phyloP scores from a whole-genome alignment of 192 early-diverging fungal genomes.

The Linnemannia exigua region DNA sequence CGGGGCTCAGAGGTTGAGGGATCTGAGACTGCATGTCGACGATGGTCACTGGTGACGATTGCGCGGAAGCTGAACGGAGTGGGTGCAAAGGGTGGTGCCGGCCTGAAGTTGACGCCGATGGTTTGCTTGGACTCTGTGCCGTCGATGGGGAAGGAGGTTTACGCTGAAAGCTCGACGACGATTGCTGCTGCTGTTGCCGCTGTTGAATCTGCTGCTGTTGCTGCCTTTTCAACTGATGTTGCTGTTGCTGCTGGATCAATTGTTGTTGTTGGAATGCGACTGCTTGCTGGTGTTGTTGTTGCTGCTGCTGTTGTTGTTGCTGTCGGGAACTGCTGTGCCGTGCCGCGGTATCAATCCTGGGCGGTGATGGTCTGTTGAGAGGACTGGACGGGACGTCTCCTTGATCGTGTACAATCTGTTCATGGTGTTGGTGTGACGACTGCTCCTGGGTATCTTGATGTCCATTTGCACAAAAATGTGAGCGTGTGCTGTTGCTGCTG shows the following conservation, averaged over 20 bases:
- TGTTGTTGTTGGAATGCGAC: not conserved
- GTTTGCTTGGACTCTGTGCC: conserved; percentile 23
- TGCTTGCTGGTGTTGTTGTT: conserved; percentile 12
- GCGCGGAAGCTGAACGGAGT: conserved; percentile 24
- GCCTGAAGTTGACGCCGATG: conserved; percentile 2
- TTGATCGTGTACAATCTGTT: not conserved
- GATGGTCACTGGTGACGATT: conserved; percentile 44
- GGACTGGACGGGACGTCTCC: conserved; percentile 17
- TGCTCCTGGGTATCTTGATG: conserved; percentile 8
- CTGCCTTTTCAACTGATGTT: conserved; percentile 24
- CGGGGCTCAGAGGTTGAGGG: conserved; percentile 48
- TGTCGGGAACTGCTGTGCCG: conserved; percentile 28
- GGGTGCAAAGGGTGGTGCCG: conserved; percentile 31
- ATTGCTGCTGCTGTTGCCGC: not conserved
- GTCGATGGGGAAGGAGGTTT: not conserved
- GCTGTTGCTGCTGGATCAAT: not conserved
- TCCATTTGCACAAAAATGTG: not conserved
- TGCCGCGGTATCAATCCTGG: conserved; percentile 39
- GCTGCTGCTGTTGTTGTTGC: not conserved
- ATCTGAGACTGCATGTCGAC: conserved; percentile 52
- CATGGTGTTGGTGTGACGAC: not conserved
- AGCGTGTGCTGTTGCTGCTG: not conserved
- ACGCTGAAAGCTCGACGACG: conserved; percentile 13
- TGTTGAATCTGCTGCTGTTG: not conserved
- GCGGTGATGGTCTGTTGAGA: conserved; percentile 24